Base-by-base conservation (phyloP, 805 yeast genomes). In the Grigorovia transvaalensis region DNA sequence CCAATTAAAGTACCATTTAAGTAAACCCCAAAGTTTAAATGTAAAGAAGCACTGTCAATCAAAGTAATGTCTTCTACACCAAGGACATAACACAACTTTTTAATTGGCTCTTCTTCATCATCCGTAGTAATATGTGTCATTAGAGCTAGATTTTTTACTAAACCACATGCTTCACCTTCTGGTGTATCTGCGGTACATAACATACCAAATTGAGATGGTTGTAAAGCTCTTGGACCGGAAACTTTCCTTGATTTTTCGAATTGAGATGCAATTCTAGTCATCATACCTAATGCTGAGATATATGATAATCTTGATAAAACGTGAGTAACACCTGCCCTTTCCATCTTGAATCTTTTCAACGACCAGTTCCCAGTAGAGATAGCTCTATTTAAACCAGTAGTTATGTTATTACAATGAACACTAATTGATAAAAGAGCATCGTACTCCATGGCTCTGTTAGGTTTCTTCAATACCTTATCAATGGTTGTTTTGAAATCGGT, bases 321-420 rank as follows among this genome's bases (percentile, higher is more conserved):
- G 67, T 93, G 99, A 2, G 99, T 93, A 50, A 93, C 99, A 72
- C 99, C 99, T 0, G 99, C 99, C 55, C 99, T 80, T 71, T 93
- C 99, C 99, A 93, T 93, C 83, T 90, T 91, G 76, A 93, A 93
- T 73, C 99, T 85, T 71, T 93, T 93, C 64, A 93, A 77, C 2
- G 97, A 88, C 99, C 99, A 93, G 68, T 93, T 93, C 60, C 99
- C 99, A 0, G 99, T 93, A 15, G 98, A 90, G 47, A 93, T 93
- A 45, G 99, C 97, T 63, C 98, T 79, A 66, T 89, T 90, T 69
- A 93, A 74, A 33, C 99, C 99, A 64, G 85, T 85, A 13, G 99
- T 88, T 58, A 93, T 90, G 63, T 90, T 89, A 62, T 87, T 87
- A 5, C 96, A 85, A 67, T 91, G 96, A 49, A 89, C 88, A 57